phyloP scores from a whole-genome alignment of 805 yeast genomes.

The Huiozyma sinensis region DNA sequence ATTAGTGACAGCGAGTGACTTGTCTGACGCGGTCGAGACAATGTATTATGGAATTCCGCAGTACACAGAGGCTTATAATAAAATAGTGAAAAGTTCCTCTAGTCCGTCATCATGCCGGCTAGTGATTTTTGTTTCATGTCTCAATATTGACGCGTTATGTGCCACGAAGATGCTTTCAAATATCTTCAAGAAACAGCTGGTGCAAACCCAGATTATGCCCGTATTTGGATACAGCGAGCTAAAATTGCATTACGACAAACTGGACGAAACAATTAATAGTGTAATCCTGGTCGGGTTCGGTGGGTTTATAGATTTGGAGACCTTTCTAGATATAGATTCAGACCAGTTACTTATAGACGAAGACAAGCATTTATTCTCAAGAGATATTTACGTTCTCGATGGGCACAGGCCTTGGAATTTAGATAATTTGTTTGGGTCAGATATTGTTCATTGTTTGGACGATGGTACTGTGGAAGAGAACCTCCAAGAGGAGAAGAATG shows the following conservation, averaged over 20 bases:
- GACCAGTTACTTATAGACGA: conserved; percentile 36
- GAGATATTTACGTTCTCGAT: conserved; percentile 74
- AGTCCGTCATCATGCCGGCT: conserved; percentile 90
- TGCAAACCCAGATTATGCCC: conserved; percentile 83
- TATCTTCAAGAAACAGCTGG: conserved; percentile 65
- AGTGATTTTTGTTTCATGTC: conserved; percentile 79
- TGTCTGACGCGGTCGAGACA: neutral
- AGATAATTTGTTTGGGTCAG: conserved; percentile 81
- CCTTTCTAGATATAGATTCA: conserved; percentile 54
- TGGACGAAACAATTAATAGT: conserved; percentile 58
- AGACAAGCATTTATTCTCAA: conserved; percentile 29
- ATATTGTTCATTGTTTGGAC: conserved; percentile 69
- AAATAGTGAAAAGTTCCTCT: conserved; percentile 57
- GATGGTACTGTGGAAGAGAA: conserved; percentile 68
- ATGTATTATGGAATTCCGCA: conserved; percentile 73
- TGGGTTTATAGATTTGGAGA: conserved; percentile 76
- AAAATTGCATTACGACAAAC: conserved; percentile 44
- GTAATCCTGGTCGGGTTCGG: conserved; percentile 87
- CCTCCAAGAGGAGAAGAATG: conserved; percentile 43
- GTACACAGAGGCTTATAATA: conserved; percentile 56
- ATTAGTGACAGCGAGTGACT: neutral
- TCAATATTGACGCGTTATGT: conserved; percentile 86
- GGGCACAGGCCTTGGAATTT: conserved; percentile 95
- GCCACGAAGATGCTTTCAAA: conserved; percentile 67
- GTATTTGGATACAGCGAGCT: conserved; percentile 85